Percentiles rank a stretch among this genome's conserved stretches.
phyloP scores from a whole-genome alignment of 2,329 filamentous ascomycete genomes.

The Aspergillus neoniger region DNA sequence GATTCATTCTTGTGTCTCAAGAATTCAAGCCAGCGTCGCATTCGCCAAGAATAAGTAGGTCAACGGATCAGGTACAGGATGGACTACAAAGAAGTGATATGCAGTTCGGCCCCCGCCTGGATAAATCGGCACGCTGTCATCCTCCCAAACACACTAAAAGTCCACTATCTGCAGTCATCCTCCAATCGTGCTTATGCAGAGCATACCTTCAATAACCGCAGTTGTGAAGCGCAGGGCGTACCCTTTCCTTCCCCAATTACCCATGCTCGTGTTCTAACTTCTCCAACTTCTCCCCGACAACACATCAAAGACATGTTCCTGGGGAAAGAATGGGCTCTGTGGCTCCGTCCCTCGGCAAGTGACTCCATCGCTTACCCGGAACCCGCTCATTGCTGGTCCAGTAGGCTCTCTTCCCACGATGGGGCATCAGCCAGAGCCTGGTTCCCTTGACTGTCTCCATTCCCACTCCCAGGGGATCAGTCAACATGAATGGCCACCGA shows the following conservation, averaged over 20 bases:
- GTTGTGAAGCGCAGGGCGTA: background rate
- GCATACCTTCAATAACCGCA: background rate
- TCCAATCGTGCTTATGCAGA: slow-evolving; percentile 8
- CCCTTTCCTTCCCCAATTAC: background rate
- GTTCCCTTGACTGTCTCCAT: slow-evolving; percentile 5
- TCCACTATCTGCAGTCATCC: background rate
- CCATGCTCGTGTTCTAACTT: background rate
- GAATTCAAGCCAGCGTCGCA: background rate
- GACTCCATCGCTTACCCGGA: slow-evolving; percentile 7
- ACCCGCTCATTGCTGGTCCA: slow-evolving; percentile 9
- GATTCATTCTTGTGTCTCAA: background rate
- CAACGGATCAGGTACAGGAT: background rate
- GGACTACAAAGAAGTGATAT: background rate
- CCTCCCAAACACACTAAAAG: slow-evolving; percentile 1
- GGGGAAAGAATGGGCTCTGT: background rate
- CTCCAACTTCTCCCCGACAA: background rate
- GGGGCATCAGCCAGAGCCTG: slow-evolving; percentile 4
- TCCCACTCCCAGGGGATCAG: background rate
- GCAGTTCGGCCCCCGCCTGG: slow-evolving; percentile 19
- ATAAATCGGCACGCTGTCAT: slow-evolving; percentile 28
- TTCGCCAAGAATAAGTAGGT: background rate
- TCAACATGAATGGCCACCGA: background rate
- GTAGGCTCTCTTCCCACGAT: slow-evolving; percentile 14
- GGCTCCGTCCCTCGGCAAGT: slow-evolving; percentile 4
- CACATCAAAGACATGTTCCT: background rate